phyloP scores from a whole-genome alignment of 2,329 filamentous ascomycete species.

The Ophiostoma pallidulum region DNA sequence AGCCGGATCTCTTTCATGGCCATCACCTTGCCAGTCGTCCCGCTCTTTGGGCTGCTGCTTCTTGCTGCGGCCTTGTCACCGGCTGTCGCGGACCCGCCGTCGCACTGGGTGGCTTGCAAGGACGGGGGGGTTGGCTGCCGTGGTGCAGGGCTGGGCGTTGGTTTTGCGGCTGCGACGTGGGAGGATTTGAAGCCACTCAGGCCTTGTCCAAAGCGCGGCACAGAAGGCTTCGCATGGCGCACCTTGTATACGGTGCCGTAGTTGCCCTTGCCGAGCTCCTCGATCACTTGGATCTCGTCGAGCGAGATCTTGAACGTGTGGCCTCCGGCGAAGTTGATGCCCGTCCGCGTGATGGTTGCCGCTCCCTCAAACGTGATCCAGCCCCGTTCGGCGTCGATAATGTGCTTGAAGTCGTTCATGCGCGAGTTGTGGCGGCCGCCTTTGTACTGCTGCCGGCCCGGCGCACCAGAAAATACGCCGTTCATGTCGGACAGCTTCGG shows the following conservation, averaged over 20 bases:
- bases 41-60: conserved; percentile 18
- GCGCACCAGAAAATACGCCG: conserved; percentile 3
- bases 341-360: conserved; percentile 76
- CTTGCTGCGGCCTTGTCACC: not conserved
- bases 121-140: conserved; percentile 11
- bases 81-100: conserved; percentile 16
- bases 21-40: conserved; percentile 73
- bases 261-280: conserved; percentile 94
- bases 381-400: conserved; percentile 84
- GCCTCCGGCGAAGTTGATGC: conserved; percentile 86
- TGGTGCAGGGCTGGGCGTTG: not conserved
- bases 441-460: conserved; percentile 23
- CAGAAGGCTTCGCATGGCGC: conserved; percentile 61
- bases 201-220: conserved; percentile 50
- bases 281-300: conserved; percentile 86
- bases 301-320: conserved; percentile 88
- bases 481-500: conserved; percentile 37
- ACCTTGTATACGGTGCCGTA: conserved; percentile 98
- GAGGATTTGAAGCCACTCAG: conserved; percentile 38
- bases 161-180: not conserved
- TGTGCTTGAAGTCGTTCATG: conserved; percentile 58
- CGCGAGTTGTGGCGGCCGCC: conserved; percentile 35
- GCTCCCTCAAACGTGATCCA: conserved; percentile 90
- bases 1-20: conserved; percentile 98
- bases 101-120: conserved; percentile 23